Percentiles rank a stretch among this genome's conserved stretches.
phyloP scores from a whole-genome alignment of 805 yeast species.

The Naumovozyma baii region DNA sequence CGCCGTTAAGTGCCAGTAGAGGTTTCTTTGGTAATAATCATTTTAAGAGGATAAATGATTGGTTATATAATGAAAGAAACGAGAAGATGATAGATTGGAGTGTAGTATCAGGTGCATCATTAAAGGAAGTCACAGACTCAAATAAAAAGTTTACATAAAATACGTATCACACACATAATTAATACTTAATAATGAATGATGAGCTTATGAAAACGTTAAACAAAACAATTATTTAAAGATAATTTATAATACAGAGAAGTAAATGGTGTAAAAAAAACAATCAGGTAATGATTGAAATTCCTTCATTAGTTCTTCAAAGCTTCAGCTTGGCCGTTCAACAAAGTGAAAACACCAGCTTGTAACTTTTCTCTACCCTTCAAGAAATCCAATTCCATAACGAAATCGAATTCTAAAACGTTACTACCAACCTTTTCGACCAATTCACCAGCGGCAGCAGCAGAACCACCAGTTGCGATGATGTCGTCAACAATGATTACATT shows the following conservation, averaged over 20 bases:
- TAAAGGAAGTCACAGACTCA: slow-evolving; percentile 16
- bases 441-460: slow-evolving; percentile 89
- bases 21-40: slow-evolving; percentile 67
- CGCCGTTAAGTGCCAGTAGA: slow-evolving; percentile 87
- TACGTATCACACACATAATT: background rate
- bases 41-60: slow-evolving; percentile 65
- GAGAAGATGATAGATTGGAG: slow-evolving; percentile 60
- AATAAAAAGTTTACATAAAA: slow-evolving; percentile 4
- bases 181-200: background rate
- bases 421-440: slow-evolving; percentile 61
- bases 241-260: background rate
- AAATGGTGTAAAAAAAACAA: no score
- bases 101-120: slow-evolving; percentile 25
- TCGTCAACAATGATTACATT: slow-evolving; percentile 87
- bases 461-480: slow-evolving; percentile 96
- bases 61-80: slow-evolving; percentile 42
- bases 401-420: slow-evolving; percentile 67
- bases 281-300: background rate
- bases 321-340: slow-evolving; percentile 73
- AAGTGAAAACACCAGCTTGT: slow-evolving; percentile 78
- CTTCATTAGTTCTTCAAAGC: slow-evolving; percentile 22
- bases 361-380: slow-evolving; percentile 87
- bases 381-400: slow-evolving; percentile 91
- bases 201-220: background rate
- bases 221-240: background rate